Conservation (phyloP, 306 rosid genomes). For the Prunus fruticosa region DNA sequence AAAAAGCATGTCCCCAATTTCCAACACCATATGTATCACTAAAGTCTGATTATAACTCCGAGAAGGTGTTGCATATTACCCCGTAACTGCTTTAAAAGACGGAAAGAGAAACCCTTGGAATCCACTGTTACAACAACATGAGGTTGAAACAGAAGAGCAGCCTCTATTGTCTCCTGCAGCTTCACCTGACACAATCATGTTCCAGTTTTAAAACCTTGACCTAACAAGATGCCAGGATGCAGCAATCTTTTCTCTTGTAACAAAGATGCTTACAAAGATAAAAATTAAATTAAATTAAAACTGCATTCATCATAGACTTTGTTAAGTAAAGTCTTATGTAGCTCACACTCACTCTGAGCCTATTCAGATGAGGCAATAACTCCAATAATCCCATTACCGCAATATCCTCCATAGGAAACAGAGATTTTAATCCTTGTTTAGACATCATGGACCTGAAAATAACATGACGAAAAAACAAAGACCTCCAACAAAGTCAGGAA, state of each 20-base stretch:
- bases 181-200: slow-evolving; percentile 47
- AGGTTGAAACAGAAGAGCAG: slow-evolving; percentile 76
- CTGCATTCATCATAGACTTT: background rate
- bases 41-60: slow-evolving; percentile 22
- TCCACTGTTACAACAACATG: slow-evolving; percentile 81
- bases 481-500: background rate
- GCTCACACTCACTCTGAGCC: slow-evolving; percentile 61
- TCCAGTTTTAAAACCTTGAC: slow-evolving; percentile 8
- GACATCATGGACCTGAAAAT: slow-evolving; percentile 69
- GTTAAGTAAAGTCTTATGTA: background rate
- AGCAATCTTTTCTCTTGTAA: background rate
- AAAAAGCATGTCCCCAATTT: slow-evolving; percentile 45
- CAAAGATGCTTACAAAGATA: background rate
- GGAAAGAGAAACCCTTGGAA: slow-evolving; percentile 87
- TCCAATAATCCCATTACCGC: slow-evolving; percentile 96
- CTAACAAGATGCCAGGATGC: background rate
- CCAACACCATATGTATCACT: slow-evolving; percentile 32
- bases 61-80: slow-evolving; percentile 51
- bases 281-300: background rate
- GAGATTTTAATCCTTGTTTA: slow-evolving; percentile 62
- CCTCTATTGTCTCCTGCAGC: slow-evolving; percentile 68
- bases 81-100: slow-evolving; percentile 70
- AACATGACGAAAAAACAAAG: background rate
- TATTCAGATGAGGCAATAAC: slow-evolving; percentile 68
- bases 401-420: slow-evolving; percentile 80